Conservation (phyloP, 2,329 filamentous ascomycete genomes). For the Ceratocystis huliohia region DNA sequence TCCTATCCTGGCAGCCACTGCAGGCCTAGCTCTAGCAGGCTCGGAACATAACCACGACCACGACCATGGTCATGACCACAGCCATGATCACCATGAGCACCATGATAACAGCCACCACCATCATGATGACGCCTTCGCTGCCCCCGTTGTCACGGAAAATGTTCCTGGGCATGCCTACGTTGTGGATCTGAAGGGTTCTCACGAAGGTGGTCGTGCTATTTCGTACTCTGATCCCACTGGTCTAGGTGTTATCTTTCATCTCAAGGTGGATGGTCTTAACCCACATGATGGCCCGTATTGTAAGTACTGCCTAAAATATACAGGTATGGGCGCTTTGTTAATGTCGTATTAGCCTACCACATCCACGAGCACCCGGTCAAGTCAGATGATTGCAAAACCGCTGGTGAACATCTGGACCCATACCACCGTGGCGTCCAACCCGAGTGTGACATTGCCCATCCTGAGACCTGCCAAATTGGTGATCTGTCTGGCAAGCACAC, state of each 20-base stretch:
- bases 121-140: background rate
- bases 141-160: slow-evolving; percentile 14
- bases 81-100: background rate
- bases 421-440: slow-evolving; percentile 38
- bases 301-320: background rate
- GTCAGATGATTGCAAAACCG: slow-evolving; percentile 39
- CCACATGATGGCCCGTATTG: slow-evolving; percentile 18
- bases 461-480: slow-evolving; percentile 45
- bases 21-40: background rate
- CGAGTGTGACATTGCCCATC: slow-evolving; percentile 36
- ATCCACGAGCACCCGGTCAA: slow-evolving; percentile 41
- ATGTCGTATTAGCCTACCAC: slow-evolving; percentile 38
- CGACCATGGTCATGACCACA: background rate
- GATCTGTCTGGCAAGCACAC: slow-evolving; percentile 49
- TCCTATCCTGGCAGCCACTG: background rate
- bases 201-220: slow-evolving; percentile 13
- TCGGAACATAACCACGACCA: background rate
- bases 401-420: slow-evolving; percentile 45
- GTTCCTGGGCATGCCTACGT: slow-evolving; percentile 14
- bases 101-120: background rate
- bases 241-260: slow-evolving; percentile 19
- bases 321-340: background rate
- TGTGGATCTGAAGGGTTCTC: slow-evolving; percentile 15
- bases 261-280: slow-evolving; percentile 16
- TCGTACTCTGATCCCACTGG: slow-evolving; percentile 20